A percentile compares a stretch with the other conserved stretches of the same genome.
phyloP scores from a whole-genome alignment of 208 protist species.

The Kentomonas sorsogonicus region DNA sequence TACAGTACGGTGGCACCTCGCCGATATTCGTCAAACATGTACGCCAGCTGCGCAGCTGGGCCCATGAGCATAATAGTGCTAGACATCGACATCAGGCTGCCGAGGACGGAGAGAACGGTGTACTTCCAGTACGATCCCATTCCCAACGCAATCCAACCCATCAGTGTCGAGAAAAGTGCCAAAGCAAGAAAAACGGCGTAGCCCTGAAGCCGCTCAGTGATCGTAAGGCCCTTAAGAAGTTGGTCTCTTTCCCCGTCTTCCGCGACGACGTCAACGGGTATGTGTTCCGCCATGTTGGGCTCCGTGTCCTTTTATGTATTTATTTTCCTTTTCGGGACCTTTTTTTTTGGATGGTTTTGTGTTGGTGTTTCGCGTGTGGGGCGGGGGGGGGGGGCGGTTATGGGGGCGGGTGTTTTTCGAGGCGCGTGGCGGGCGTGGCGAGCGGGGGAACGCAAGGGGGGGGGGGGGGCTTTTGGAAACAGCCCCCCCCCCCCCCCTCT shows the following conservation, averaged over 20 bases:
- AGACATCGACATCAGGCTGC: constrained; percentile 68
- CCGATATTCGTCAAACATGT: constrained; percentile 90
- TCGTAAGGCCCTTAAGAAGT: neutral
- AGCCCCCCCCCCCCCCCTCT: no score
- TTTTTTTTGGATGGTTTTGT: no score
- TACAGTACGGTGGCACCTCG: constrained; percentile 58
- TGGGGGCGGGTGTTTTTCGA: no score
- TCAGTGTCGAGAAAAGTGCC: neutral
- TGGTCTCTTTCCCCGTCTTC: neutral
- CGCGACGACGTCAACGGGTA: neutral
- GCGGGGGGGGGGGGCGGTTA: no score
- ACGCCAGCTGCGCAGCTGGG: constrained; percentile 65
- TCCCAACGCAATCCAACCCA: neutral
- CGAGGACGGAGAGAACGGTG: constrained; percentile 64
- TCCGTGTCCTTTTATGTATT: neutral
- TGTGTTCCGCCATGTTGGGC: neutral
- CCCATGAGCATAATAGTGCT: constrained; percentile 86
- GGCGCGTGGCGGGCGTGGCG: no score
- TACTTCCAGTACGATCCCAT: constrained; percentile 47
- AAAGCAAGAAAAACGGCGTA: neutral
- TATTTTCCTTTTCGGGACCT: neutral
- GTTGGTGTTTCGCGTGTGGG: no score
- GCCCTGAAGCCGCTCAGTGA: neutral
- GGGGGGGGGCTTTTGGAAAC: no score
- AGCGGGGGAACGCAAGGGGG: no score